Conservation (phyloP, 768 basidiomycete genomes). For the Boletus barrowsii region DNA sequence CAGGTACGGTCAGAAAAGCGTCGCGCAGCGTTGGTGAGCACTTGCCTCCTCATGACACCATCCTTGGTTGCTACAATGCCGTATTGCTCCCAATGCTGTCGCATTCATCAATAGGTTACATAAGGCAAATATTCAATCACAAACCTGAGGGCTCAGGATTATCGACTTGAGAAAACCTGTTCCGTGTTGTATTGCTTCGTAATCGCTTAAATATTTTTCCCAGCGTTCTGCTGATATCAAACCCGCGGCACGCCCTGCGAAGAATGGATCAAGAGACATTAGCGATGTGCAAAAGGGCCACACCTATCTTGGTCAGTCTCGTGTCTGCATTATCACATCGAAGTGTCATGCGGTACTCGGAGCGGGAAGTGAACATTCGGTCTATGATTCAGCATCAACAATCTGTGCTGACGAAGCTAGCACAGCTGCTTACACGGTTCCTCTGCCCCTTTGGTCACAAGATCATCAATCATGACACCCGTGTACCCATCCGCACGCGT, state of each 20-base stretch:
- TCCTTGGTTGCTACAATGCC: conserved; percentile 43
- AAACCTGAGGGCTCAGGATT: conserved; percentile 42
- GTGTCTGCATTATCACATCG: conserved; percentile 88
- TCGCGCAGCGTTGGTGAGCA: background rate
- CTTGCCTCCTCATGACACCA: conserved; percentile 44
- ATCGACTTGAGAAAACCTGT: conserved; percentile 34
- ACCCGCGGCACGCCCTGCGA: conserved; percentile 39
- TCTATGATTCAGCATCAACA: conserved; percentile 42
- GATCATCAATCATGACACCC: conserved; percentile 91
- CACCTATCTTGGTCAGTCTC: conserved; percentile 75
- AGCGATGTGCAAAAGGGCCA: conserved; percentile 3
- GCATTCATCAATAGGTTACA: background rate
- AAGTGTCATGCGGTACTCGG: conserved; percentile 86
- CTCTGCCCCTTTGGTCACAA: conserved; percentile 83
- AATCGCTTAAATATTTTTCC: conserved; percentile 33
- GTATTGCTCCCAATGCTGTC: conserved; percentile 40
- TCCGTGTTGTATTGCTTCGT: conserved; percentile 34
- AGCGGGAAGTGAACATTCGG: conserved; percentile 91
- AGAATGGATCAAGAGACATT: background rate
- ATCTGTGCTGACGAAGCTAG: background rate
- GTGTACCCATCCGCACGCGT: conserved; percentile 84
- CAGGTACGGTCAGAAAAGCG: background rate
- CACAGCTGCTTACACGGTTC: conserved; percentile 66
- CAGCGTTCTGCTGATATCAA: conserved; percentile 45
- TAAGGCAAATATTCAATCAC: background rate